Evolutionary conservation across 129 eudicot genomes (phyloP), one percentile per base, ranked within the genome.

Genomic region (Scalesia atractyloides): DNA sequence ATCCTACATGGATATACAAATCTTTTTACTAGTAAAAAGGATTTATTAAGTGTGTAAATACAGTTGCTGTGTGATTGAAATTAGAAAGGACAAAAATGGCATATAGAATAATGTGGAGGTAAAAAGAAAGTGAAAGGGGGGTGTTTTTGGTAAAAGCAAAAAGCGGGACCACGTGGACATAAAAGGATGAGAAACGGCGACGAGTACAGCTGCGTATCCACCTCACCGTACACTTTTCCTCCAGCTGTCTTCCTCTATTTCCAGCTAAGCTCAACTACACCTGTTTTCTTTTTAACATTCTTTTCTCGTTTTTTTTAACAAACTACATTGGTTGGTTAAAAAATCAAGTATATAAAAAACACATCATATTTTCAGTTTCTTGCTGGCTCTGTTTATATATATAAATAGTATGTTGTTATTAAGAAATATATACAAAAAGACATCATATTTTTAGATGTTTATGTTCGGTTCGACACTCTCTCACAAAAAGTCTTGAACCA

Each of bases 211-310:
- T 43, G 71, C 74, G 71, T 30, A 41, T 77, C 81, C 74, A 54
- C 74, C 64, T 52, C 56, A 13, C 81, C 76, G 81, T 70, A 77
- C 81, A 51, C 81, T 61, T 77, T 70, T 70, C 64, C 0, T 64
- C 81, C 76, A 77, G 81, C 76, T 77, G 81, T 77, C 64, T 70
- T 77, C 81, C 76, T 13, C 48, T 77, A 26, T 70, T 77, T 70
- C 81, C 81, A 77, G 81, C 81, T 61, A 70, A 70, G 65, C 81
- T 36, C 70, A 50, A 69, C 76, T 17, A 77, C 70, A 41, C 22
- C 9, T n/a, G 2, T 37, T 20, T 14, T 5, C 22, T 9, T 66
- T 48, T 48, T 46, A 5, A 12, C 17, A 19, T 20, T 66, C 15
- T 9, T 50, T 44, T 20, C 26, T 12, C n/a, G 1, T 18, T 22